phyloP scores from a whole-genome alignment of 331 rosid species.

The Rhamnella rubrinervis region DNA sequence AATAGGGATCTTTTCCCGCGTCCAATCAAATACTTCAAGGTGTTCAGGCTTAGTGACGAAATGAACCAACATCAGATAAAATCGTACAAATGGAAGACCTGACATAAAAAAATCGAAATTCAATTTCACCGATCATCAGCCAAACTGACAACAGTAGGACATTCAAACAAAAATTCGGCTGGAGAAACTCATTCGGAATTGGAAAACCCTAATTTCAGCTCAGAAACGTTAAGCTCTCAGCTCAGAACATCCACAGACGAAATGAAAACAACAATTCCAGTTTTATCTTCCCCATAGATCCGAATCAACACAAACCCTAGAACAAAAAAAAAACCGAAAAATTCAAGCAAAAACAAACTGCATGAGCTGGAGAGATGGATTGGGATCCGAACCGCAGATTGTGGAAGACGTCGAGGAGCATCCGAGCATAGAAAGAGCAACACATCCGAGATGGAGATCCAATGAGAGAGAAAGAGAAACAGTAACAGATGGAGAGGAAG shows the following conservation, averaged over 20 bases:
- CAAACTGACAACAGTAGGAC: not conserved
- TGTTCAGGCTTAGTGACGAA: constrained; percentile 25
- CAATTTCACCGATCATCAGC: not conserved
- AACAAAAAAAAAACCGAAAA: not conserved
- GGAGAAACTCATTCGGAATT: not conserved
- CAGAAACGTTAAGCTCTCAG: not conserved
- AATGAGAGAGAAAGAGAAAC: not conserved
- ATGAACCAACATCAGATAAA: constrained; percentile 35
- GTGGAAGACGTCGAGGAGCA: constrained; percentile 30
- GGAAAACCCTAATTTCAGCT: not conserved
- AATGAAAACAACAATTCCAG: not conserved
- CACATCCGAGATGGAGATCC: constrained; percentile 36
- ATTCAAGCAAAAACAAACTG: not conserved
- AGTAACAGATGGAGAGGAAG: constrained; percentile 13
- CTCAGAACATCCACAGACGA: not conserved
- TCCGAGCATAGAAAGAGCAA: constrained; percentile 32
- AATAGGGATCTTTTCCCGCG: constrained; percentile 17
- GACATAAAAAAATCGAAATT: constrained; percentile 2
- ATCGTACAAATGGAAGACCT: constrained; percentile 36
- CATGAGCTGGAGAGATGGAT: not conserved
- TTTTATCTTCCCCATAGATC: not conserved
- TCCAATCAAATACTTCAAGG: constrained; percentile 17
- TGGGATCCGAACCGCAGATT: constrained; percentile 32
- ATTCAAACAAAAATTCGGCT: constrained; percentile 6
- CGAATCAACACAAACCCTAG: constrained; percentile 31